phyloP scores from a whole-genome alignment of 2,329 filamentous ascomycete species.

The Blumeria hordei region DNA sequence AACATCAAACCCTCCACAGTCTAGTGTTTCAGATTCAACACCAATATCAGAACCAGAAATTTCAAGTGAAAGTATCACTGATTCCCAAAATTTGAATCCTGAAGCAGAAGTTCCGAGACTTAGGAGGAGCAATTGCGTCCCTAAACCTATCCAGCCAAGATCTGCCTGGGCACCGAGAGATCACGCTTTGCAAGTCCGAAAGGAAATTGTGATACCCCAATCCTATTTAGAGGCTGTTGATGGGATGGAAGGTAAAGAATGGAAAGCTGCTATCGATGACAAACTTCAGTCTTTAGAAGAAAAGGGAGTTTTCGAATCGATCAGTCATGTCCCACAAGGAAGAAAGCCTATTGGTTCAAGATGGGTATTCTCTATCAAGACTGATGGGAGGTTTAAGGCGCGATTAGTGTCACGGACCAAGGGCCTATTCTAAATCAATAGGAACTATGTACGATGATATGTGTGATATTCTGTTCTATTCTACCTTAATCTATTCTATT shows the following conservation, averaged over 20 bases:
- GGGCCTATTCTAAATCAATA: too few species aligned
- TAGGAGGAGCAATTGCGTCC: neutral
- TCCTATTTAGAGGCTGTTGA: neutral
- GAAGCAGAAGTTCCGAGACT: neutral
- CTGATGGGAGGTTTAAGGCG: too few species aligned
- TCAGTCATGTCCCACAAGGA: neutral
- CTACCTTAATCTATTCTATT: too few species aligned
- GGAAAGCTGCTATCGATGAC: neutral
- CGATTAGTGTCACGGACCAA: too few species aligned
- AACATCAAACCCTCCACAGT: neutral
- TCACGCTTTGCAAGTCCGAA: neutral
- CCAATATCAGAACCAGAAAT: neutral
- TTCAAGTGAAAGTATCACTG: neutral
- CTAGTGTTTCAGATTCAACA: neutral
- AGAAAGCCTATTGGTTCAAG: neutral
- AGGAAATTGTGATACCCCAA: neutral
- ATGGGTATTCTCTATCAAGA: neutral
- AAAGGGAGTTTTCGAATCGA: neutral
- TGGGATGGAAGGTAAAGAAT: neutral
- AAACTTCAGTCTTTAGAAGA: neutral
- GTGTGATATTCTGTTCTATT: too few species aligned
- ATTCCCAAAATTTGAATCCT: neutral
- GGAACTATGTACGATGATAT: too few species aligned
- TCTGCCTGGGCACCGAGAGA: neutral
- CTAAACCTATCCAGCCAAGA: neutral